Evolutionary conservation across 2,329 filamentous ascomycete species (phyloP).

Genomic region (Elsinoe perseae): DNA sequence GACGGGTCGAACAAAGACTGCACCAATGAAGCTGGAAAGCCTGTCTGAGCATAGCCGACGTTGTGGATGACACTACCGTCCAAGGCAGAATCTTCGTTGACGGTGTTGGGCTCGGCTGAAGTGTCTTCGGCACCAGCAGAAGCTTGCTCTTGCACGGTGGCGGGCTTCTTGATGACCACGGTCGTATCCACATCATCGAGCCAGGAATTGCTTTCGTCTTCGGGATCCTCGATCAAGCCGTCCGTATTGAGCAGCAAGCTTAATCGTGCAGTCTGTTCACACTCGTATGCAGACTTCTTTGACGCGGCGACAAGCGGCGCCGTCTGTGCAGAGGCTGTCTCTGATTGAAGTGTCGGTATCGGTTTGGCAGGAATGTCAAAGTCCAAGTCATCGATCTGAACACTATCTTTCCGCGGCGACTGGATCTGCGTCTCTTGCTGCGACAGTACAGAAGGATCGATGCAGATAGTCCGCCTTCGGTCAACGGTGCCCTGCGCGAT

Average conservation of each 20-base stretch:
- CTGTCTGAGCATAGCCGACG: not conserved
- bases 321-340: not conserved
- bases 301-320: not conserved
- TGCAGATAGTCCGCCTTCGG: not conserved
- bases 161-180: constrained; percentile 13
- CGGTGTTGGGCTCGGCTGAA: too few species aligned
- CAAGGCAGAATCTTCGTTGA: not conserved
- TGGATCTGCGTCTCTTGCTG: not conserved
- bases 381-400: not conserved
- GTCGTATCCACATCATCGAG: constrained; percentile 4
- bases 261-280: constrained; percentile 1
- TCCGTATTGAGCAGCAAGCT: constrained; percentile 14
- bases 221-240: not conserved
- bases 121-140: not conserved
- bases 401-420: constrained; percentile 10
- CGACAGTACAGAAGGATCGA: constrained; percentile 15
- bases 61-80: constrained; percentile 8
- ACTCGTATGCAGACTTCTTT: not conserved
- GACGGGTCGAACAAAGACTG: not conserved
- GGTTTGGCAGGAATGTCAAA: not conserved
- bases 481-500: not conserved
- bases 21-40: not conserved
- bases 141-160: not conserved
- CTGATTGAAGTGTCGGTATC: not conserved
- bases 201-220: not conserved